Evolutionary conservation across 495 filamentous ascomycete species (phyloP).

Genomic region (Margaritispora aquatica): DNA sequence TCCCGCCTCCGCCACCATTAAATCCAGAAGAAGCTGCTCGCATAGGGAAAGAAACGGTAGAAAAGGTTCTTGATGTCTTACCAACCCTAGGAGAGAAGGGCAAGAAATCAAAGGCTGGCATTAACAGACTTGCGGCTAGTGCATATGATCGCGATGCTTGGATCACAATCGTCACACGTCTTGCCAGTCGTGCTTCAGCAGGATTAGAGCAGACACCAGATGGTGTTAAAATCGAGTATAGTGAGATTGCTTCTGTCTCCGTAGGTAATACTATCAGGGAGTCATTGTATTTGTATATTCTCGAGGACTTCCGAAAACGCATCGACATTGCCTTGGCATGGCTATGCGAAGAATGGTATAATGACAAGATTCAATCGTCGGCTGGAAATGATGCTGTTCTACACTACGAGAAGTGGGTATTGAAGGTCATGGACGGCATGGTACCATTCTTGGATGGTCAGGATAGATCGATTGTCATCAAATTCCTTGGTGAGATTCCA

Average conservation of each 20-base stretch:
- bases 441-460: conserved; percentile 77
- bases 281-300: conserved; percentile 70
- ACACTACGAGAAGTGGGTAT: conserved; percentile 75
- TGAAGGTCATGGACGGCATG: conserved; percentile 80
- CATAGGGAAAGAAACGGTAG: conserved; percentile 61
- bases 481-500: conserved; percentile 89
- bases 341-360: conserved; percentile 98
- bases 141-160: conserved; percentile 85
- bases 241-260: conserved; percentile 10
- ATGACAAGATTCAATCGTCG: conserved; percentile 60
- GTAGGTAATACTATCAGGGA: conserved; percentile 61
- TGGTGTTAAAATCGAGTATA: conserved; percentile 50
- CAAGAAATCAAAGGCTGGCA: conserved; percentile 57
- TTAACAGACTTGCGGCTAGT: conserved; percentile 79
- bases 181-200: conserved; percentile 74
- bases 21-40: conserved; percentile 59
- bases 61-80: conserved; percentile 72
- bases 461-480: conserved; percentile 74
- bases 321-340: conserved; percentile 84
- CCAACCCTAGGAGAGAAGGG: conserved; percentile 51
- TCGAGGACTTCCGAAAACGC: conserved; percentile 83
- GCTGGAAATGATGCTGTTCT: conserved; percentile 38
- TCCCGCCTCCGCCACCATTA: conserved; percentile 72
- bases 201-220: conserved; percentile 50
- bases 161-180: conserved; percentile 77